Percentiles rank a stretch among this genome's conserved stretches.
Conservation (phyloP, 2,329 filamentous ascomycete species). For the Hypoxylon sp. region DNA sequence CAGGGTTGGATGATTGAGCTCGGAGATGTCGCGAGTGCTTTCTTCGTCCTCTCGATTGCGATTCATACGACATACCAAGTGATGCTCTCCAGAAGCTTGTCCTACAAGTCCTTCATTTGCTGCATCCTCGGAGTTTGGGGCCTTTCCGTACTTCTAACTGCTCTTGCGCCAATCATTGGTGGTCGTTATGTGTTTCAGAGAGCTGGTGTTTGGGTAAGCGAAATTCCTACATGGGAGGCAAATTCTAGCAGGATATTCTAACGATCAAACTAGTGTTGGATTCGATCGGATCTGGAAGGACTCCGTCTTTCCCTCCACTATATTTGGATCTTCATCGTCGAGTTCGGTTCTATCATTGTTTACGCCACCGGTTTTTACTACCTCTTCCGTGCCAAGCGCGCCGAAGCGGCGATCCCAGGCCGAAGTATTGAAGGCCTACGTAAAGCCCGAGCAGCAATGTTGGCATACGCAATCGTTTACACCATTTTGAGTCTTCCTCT, state of each 20-base stretch:
- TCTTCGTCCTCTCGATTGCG: slow-evolving; percentile 69
- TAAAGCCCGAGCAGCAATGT: slow-evolving; percentile 65
- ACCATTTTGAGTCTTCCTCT: slow-evolving; percentile 66
- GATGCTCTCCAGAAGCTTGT: slow-evolving; percentile 60
- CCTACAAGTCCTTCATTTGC: slow-evolving; percentile 57
- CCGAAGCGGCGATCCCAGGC: slow-evolving; percentile 38
- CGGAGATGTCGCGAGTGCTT: slow-evolving; percentile 66
- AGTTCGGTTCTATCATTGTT: slow-evolving; percentile 66
- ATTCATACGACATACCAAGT: slow-evolving; percentile 69
- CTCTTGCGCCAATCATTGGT: slow-evolving; percentile 61
- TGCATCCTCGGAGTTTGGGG: slow-evolving; percentile 59
- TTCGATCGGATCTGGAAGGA: slow-evolving; percentile 60
- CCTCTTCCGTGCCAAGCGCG: slow-evolving; percentile 45
- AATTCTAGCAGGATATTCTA: slow-evolving; percentile 9
- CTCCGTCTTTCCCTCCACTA: slow-evolving; percentile 68
- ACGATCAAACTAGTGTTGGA: slow-evolving; percentile 63
- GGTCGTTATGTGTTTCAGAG: slow-evolving; percentile 62
- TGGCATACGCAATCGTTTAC: slow-evolving; percentile 66
- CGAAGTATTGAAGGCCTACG: slow-evolving; percentile 44
- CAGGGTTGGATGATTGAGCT: slow-evolving; percentile 70
- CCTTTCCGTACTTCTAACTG: slow-evolving; percentile 61
- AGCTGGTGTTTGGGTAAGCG: slow-evolving; percentile 65
- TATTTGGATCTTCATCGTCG: slow-evolving; percentile 68
- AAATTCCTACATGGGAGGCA: neutral
- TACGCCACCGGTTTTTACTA: slow-evolving; percentile 60